These are phyloP conservation scores for Colletotrichum incanum DNA, from an alignment of 2,329 filamentous ascomycete genomes.

Conservation along the genomic window DNA sequence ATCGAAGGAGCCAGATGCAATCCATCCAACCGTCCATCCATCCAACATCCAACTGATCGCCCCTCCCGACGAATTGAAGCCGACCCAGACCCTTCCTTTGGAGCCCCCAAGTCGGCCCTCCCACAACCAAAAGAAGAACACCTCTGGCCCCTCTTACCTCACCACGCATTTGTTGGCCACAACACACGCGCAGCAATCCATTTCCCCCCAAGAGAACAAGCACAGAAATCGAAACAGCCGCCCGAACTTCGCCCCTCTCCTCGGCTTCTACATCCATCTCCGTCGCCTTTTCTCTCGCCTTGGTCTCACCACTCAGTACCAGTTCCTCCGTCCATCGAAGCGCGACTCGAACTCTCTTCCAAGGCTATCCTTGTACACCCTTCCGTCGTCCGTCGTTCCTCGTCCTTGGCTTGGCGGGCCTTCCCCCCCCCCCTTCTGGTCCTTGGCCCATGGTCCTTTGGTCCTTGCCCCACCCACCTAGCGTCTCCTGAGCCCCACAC, in stretches of 20 bases:
- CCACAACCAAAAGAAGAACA: conserved; percentile 6
- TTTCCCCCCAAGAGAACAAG: not conserved
- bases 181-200: not conserved
- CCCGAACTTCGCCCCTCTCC: not conserved
- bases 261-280: not conserved
- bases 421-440: conserved; percentile 12
- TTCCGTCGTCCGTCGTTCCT: conserved; percentile 14
- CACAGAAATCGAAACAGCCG: not conserved
- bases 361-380: conserved; percentile 24
- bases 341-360: conserved; percentile 2
- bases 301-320: conserved; percentile 16
- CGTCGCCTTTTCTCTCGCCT: not conserved
- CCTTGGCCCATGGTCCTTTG: conserved; percentile 27
- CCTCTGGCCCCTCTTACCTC: conserved; percentile 12
- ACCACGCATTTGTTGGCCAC: conserved; percentile 9
- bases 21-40: conserved; percentile 10
- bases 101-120: not conserved
- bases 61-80: conserved; percentile 5
- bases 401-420: conserved; percentile 19
- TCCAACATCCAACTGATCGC: conserved; percentile 12
- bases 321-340: conserved; percentile 2
- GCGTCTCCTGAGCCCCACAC: conserved; percentile 31
- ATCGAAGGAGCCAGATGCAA: not conserved
- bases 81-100: not conserved
- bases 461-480: conserved; percentile 23